Evolutionary conservation across 2,329 filamentous ascomycete genomes (phyloP).

Genomic region (Penicillium sp.): DNA sequence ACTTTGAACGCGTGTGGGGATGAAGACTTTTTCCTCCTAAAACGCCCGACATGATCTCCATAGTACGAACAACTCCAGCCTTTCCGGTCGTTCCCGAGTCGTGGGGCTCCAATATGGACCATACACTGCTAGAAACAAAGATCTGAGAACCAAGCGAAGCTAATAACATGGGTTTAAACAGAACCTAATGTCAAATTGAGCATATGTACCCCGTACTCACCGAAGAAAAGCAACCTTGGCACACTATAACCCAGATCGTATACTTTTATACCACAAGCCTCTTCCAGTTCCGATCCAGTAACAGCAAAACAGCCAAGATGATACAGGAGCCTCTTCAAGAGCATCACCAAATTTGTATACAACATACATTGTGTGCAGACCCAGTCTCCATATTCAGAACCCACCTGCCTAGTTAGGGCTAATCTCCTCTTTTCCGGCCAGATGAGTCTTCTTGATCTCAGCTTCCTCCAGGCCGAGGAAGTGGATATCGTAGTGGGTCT

Average conservation of each 20-base stretch:
- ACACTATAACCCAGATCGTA: neutral
- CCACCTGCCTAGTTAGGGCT: conserved; percentile 9
- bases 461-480: conserved; percentile 3
- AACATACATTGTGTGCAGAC: neutral
- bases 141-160: conserved; percentile 1
- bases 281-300: neutral
- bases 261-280: neutral
- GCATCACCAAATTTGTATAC: neutral
- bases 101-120: conserved; percentile 14
- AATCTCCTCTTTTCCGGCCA: neutral
- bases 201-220: neutral
- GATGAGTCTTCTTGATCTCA: conserved; percentile 19
- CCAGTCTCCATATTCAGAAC: conserved; percentile 3
- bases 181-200: neutral
- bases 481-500: conserved; percentile 14
- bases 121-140: neutral
- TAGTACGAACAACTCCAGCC: neutral
- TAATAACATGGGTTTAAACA: neutral
- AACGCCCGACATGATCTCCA: conserved; percentile 18
- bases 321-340: neutral
- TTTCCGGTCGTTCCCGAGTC: conserved; percentile 16
- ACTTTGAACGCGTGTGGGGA: neutral
- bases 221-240: neutral
- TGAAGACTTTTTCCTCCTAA: conserved; percentile 19
- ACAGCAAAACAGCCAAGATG: neutral